These are phyloP conservation scores for Artemisia tridentata DNA, from an alignment of 129 eudicot species.

Conservation along the genomic window DNA sequence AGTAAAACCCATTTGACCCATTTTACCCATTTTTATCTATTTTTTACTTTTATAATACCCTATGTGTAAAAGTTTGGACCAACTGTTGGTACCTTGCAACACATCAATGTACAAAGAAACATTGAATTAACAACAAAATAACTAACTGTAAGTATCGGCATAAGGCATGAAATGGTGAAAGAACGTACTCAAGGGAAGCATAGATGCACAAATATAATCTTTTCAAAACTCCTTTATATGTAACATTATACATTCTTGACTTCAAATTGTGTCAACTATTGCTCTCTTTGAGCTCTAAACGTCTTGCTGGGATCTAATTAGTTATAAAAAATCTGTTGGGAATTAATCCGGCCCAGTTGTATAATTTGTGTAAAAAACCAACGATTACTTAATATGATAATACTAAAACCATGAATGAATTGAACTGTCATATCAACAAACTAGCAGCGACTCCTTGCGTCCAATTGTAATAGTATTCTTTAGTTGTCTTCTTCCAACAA, in stretches of 20 bases:
- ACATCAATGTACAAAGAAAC: too few relatives aligned
- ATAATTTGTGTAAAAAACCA: slow-evolving; percentile 10
- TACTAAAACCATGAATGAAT: neutral
- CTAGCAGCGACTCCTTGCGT: slow-evolving; percentile 25
- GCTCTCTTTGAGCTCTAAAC: slow-evolving; percentile 9
- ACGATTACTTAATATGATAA: neutral
- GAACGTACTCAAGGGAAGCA: too few relatives aligned
- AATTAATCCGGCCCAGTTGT: neutral
- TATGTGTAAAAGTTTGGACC: too few relatives aligned
- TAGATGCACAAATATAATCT: too few relatives aligned
- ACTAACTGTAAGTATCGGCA: too few relatives aligned
- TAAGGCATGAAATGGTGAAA: too few relatives aligned
- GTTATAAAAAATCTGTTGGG: neutral
- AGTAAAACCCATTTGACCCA: too few relatives aligned
- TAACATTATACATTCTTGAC: slow-evolving; percentile 18
- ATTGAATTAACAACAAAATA: too few relatives aligned
- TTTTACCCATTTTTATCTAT: too few relatives aligned
- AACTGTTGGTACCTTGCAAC: too few relatives aligned
- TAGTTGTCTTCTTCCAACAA: slow-evolving; percentile 34
- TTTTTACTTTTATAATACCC: too few relatives aligned
- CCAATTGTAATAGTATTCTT: slow-evolving; percentile 35
- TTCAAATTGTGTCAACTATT: neutral
- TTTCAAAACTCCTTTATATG: neutral
- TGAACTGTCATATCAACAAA: slow-evolving; percentile 17
- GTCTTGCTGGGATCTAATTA: slow-evolving; percentile 15